Evolutionary conservation across 495 filamentous ascomycete species (phyloP).

Genomic region (Saxophila tyrrhenica): DNA sequence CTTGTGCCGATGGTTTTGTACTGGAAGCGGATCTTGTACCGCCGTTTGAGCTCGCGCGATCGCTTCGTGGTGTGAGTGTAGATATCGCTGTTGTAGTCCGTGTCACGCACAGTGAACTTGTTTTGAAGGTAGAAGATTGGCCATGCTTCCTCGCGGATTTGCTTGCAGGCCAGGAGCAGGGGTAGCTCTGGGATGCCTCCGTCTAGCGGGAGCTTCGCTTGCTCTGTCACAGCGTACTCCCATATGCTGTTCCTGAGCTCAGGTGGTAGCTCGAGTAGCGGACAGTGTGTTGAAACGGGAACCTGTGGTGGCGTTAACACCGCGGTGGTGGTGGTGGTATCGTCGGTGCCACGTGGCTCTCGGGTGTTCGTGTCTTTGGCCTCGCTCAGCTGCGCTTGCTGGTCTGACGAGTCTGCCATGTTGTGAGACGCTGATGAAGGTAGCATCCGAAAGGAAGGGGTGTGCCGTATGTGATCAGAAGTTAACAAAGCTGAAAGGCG

Average conservation of each 20-base stretch:
- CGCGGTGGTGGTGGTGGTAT: too few relatives aligned
- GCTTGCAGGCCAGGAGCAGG: background rate
- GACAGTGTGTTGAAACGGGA: background rate
- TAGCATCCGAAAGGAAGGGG: too few relatives aligned
- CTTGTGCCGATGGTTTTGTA: background rate
- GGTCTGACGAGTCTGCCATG: too few relatives aligned
- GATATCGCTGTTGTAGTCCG: background rate
- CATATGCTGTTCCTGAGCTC: background rate
- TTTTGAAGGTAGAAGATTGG: background rate
- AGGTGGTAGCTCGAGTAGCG: background rate
- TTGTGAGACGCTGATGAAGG: too few relatives aligned
- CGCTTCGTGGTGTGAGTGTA: background rate
- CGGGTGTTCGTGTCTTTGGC: too few relatives aligned
- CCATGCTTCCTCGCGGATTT: background rate
- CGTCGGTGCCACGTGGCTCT: too few relatives aligned
- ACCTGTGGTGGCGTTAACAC: too few relatives aligned
- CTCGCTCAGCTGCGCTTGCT: too few relatives aligned
- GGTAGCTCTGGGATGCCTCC: background rate
- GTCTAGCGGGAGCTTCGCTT: background rate
- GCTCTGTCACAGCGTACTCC: too few relatives aligned
- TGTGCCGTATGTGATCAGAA: too few relatives aligned
- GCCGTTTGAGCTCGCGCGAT: background rate
- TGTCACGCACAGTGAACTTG: background rate
- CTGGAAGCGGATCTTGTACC: background rate
- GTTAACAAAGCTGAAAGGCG: too few relatives aligned